Conservation (phyloP, 495 filamentous ascomycete species). For the Neurospora sp. region DNA sequence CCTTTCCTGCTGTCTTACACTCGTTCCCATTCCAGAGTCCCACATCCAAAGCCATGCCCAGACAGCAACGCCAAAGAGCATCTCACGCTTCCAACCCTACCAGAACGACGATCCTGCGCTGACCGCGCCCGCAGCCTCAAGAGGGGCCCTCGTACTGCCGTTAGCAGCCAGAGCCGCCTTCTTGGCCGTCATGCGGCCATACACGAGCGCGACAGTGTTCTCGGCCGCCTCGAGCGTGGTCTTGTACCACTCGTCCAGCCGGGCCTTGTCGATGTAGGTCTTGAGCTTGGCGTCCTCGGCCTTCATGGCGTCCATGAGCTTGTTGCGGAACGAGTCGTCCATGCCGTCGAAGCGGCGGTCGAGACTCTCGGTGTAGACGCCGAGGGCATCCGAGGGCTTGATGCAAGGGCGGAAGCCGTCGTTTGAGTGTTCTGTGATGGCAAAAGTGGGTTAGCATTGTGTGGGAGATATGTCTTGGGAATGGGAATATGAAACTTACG, state of each 20-base stretch:
- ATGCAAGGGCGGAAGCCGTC: slow-evolving; percentile 31
- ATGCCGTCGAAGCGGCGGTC: slow-evolving; percentile 41
- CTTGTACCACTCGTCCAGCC: slow-evolving; percentile 48
- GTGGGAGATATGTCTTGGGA: background rate
- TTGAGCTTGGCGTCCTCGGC: slow-evolving; percentile 44
- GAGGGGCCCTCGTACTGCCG: background rate
- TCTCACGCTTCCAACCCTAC: background rate
- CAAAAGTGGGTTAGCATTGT: slow-evolving; percentile 10
- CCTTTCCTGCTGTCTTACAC: background rate
- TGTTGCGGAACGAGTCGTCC: slow-evolving; percentile 38
- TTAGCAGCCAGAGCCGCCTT: background rate
- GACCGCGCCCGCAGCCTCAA: background rate
- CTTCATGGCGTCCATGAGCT: slow-evolving; percentile 42
- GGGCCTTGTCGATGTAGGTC: slow-evolving; percentile 45
- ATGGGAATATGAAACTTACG: slow-evolving; percentile 24
- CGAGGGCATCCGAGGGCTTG: slow-evolving; percentile 40
- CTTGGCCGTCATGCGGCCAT: slow-evolving; percentile 5
- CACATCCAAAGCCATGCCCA: background rate
- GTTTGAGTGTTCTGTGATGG: slow-evolving; percentile 10
- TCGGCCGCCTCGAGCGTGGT: slow-evolving; percentile 19
- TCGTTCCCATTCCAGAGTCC: background rate
- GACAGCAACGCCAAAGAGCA: background rate
- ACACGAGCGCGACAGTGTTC: slow-evolving; percentile 15
- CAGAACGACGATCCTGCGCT: background rate
- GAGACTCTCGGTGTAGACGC: slow-evolving; percentile 41